These are phyloP conservation scores for Colletotrichum simmondsii DNA, from an alignment of 2,329 filamentous ascomycete genomes.

Conservation along the genomic window DNA sequence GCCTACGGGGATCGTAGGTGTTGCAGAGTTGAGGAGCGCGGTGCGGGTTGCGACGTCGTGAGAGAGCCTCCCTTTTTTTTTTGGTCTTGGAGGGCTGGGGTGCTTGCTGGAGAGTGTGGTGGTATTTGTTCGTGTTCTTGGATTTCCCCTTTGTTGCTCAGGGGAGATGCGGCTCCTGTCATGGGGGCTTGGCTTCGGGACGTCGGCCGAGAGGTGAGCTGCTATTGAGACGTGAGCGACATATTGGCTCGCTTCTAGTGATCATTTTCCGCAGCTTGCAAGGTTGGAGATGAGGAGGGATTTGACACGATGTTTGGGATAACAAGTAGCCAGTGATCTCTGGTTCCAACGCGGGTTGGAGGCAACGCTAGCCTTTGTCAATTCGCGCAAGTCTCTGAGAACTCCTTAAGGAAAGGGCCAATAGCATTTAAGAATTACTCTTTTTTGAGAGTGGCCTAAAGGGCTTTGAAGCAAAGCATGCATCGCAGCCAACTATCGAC, in stretches of 20 bases:
- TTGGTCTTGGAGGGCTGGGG: not conserved
- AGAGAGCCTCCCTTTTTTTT: not conserved
- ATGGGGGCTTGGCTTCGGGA: not conserved
- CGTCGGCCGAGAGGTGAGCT: not conserved
- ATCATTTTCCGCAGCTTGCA: not conserved
- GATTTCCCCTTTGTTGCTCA: not conserved
- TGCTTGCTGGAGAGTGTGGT: not conserved
- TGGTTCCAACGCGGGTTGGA: not conserved
- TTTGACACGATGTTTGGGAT: not conserved
- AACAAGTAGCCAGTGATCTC: not conserved
- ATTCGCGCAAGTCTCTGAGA: too few species aligned
- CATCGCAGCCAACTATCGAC: not conserved
- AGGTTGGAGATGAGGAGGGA: not conserved
- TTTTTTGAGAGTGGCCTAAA: not conserved
- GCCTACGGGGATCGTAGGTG: not conserved
- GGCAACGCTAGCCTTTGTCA: not conserved
- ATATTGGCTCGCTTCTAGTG: slow-evolving; percentile 3
- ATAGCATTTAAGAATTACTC: rapidly evolving
- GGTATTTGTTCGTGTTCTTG: not conserved
- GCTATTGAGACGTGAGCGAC: slow-evolving; percentile 24
- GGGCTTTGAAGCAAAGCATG: not conserved
- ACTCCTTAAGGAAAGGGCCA: not conserved
- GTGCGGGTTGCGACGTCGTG: slow-evolving; percentile 19
- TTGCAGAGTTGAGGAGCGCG: slow-evolving; percentile 18
- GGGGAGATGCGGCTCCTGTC: not conserved